Evolutionary conservation across 176 grass and related monocot genomes (phyloP).

Genomic region (Eleusine indica): DNA sequence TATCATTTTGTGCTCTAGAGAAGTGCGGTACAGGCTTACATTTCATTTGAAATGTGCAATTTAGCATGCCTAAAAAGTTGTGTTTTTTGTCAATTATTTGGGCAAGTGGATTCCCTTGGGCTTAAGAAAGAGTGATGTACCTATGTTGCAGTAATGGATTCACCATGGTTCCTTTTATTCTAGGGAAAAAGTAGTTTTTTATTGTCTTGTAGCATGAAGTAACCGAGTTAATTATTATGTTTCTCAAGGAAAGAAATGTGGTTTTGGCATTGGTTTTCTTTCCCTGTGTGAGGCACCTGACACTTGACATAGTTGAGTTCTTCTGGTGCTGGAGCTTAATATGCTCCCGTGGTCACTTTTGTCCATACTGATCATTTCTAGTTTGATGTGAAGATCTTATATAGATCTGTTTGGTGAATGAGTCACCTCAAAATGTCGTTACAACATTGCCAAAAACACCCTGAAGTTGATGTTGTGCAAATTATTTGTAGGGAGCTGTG

Average conservation of each 20-base stretch:
- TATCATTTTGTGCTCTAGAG: conserved; percentile 12
- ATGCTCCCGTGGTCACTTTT: conserved; percentile 1
- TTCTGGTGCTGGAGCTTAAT: conserved; percentile 36
- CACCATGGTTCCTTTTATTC: background rate
- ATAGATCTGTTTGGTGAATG: conserved; percentile 33
- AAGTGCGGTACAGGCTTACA: background rate
- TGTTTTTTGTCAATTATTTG: background rate
- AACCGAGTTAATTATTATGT: background rate
- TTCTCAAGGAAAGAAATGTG: conserved; percentile 6
- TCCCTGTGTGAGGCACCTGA: background rate
- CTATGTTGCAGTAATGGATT: background rate
- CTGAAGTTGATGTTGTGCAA: conserved; percentile 32
- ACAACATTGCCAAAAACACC: background rate
- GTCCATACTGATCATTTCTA: conserved; percentile 13
- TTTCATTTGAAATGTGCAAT: background rate
- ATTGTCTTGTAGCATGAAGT: background rate
- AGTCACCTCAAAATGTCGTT: conserved; percentile 10
- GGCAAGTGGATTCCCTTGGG: background rate
- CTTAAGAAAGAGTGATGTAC: background rate
- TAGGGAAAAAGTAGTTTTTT: background rate
- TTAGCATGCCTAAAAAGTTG: conserved; percentile 17
- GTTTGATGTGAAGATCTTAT: conserved; percentile 5
- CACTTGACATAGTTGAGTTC: conserved; percentile 9
- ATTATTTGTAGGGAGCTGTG: conserved; percentile 33
- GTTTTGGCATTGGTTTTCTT: background rate